Evolutionary conservation across 805 yeast species (phyloP), one percentile per base, ranked within the genome.

Genomic region (Pichia pseudocactophila): DNA sequence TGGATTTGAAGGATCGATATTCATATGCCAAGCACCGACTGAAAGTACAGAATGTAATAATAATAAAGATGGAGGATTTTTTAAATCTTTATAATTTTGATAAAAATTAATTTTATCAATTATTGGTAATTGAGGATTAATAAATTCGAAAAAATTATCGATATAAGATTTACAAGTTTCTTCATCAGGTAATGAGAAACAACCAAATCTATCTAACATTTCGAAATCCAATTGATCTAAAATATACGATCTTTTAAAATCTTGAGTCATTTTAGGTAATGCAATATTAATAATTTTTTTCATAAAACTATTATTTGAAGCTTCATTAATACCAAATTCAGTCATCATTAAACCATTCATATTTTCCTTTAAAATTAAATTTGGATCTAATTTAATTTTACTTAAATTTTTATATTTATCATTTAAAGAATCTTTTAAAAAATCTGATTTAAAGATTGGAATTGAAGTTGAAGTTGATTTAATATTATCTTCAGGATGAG

Each of bases 41-140:
- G 80, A 66, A 35, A 82, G 63, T 9, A 84, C 76, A 1, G 86
- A 73, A 55, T 80, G 80, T 18, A 78, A 50, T 61, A 84, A 66
- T 31, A 77, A 55, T 31, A 82, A 57, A 16, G 85, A 76, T 5
- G 87, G 86, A 30, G 74, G 78, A 52, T 76, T 74, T 15, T 69
- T 58, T 1, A 74, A 64, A 36, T 81, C 78, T 51, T 72, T 70
- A 55, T 79, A 76, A 44, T 67, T 69, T 35, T 64, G 56, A 76
- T 80, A 71, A 57, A 84, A 84, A 53, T 68, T 68, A 0, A 75
- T 66, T 37, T 78, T 66, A 61, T 84, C 78, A 39, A 84, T 65
- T 18, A 83, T 72, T 7, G 94, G 94, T 52, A 83, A 86, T 34
- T 82, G 74, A 44, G 74, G 73, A 39, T 72, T 74, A 30, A 82